A percentile compares a stretch with the other conserved stretches of the same genome.
Conservation (phyloP, 1,139 yeast genomes). For the Protomyces gravidus region DNA sequence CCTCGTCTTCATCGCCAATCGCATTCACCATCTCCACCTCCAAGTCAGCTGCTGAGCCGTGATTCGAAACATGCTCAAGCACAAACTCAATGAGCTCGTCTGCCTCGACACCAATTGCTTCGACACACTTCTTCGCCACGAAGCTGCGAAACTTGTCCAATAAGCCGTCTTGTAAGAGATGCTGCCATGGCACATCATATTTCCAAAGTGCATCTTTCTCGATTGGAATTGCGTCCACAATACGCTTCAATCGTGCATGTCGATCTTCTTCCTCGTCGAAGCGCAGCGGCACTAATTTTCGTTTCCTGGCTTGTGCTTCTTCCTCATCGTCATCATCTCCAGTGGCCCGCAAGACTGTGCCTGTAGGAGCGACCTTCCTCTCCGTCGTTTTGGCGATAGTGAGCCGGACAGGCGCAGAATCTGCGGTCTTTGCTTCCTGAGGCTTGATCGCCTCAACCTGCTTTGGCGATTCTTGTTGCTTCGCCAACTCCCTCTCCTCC, state of each 20-base stretch:
- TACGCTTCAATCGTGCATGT: not conserved
- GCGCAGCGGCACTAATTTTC: constrained; percentile 25
- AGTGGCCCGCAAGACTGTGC: constrained; percentile 8
- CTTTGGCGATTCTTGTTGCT: constrained; percentile 19
- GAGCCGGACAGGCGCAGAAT: constrained; percentile 30
- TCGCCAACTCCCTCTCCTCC: constrained; percentile 2
- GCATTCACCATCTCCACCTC: constrained; percentile 15
- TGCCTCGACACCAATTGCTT: constrained; percentile 42
- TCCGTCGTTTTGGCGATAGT: constrained; percentile 18
- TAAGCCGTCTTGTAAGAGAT: constrained; percentile 35
- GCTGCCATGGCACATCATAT: constrained; percentile 38
- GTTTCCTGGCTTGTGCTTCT: constrained; percentile 21
- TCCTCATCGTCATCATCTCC: constrained; percentile 34
- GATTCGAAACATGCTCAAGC: not conserved
- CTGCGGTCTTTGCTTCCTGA: no score
- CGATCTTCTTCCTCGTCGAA: constrained; percentile 12
- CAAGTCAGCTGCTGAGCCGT: not conserved
- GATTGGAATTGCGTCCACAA: constrained; percentile 33
- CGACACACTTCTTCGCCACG: constrained; percentile 38
- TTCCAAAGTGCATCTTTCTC: constrained; percentile 35
- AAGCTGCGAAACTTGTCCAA: constrained; percentile 37
- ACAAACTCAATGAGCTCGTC: constrained; percentile 38
- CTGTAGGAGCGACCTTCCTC: constrained; percentile 1
- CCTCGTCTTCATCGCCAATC: constrained; percentile 38
- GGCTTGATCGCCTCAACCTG: constrained; percentile 33